Base-by-base conservation (phyloP, 2,329 filamentous ascomycete species). In the Lachnellula cervina region DNA sequence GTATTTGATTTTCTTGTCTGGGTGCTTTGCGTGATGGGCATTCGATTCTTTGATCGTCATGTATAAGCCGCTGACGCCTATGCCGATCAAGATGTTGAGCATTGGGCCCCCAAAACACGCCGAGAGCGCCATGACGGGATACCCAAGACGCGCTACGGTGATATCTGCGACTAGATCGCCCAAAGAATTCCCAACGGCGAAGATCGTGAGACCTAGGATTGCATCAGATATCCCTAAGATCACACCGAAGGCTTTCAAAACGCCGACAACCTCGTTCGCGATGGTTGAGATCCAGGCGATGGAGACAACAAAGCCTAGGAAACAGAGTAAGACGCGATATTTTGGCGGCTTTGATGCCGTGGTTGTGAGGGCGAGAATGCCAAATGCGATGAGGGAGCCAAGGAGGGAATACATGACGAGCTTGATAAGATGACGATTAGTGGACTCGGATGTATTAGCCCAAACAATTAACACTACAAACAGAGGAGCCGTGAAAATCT, bases 31-130 rank as follows among this genome's bases (percentile, higher is more conserved):
- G 58, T 89, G 83, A 51, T 78, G 77, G 59, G 82, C 78, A 63
- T 87, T 82, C 17, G 87, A 88, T 34, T 83, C 80, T 53, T 80
- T 80, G 16, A 95, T 78, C 55, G 89, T 92, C 81, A 97, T 94
- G 69, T 92, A 95, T 40, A 90, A 81, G 16, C 94, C 94, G 25
- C 88, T 89, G 4, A 97, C 77, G n/a, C 94, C 94, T 51, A 99
- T 92, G 0, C 94, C 94, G 4, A 99, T 81, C 0, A 99, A 76
- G 60, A 99, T 99, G 66, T 99, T 99, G 42, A 99, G 81, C 90
- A 99, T 93, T 0, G 94, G 94, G 0, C 94, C 95, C n/a, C 94
- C 94, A 70, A 99, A 97, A 70, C 94, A 99, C 4, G 94, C 94
- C 35, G 89, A 92, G 42, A 87, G 67, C 40, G 94, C 94, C 94